A percentile compares a stretch with the other conserved stretches of the same genome.
Evolutionary conservation across 2,329 filamentous ascomycete genomes (phyloP).

Genomic region (Stemphylium beticola): DNA sequence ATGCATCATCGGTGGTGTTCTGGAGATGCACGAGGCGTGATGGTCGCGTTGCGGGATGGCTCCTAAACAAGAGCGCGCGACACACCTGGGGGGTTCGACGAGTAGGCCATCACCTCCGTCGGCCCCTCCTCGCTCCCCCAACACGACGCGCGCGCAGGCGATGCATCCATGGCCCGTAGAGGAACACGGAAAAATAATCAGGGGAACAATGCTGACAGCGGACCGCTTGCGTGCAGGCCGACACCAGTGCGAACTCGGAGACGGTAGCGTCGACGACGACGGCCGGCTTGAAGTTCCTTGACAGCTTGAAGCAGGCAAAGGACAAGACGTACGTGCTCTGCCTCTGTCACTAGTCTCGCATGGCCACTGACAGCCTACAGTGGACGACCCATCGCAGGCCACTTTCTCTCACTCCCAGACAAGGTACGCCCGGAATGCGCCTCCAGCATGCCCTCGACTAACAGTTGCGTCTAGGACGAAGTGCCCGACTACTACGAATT

Average conservation of each 20-base stretch:
- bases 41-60: conserved; percentile 40
- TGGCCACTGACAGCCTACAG: conserved; percentile 43
- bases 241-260: conserved; percentile 53
- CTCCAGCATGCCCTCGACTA: conserved; percentile 19
- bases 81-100: conserved; percentile 44
- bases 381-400: conserved; percentile 74
- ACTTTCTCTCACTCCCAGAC: conserved; percentile 75
- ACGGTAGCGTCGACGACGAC: conserved; percentile 71
- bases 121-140: conserved; percentile 36
- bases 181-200: background rate
- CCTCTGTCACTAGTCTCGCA: conserved; percentile 2
- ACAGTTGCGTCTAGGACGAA: conserved; percentile 52
- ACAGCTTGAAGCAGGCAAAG: conserved; percentile 74
- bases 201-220: conserved; percentile 34
- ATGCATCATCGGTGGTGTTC: conserved; percentile 32
- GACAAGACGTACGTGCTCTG: conserved; percentile 75
- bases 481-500: conserved; percentile 79
- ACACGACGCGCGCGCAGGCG: conserved; percentile 36
- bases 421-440: conserved; percentile 47
- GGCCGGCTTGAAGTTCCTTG: conserved; percentile 74
- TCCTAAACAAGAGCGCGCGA: conserved; percentile 39
- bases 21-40: conserved; percentile 22
- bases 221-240: conserved; percentile 33
- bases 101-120: conserved; percentile 37
- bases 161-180: conserved; percentile 18